Percentiles rank a stretch among this genome's conserved stretches.
Evolutionary conservation across 352 stramenopile species (phyloP).

Genomic region (Thalassiosira hispida): DNA sequence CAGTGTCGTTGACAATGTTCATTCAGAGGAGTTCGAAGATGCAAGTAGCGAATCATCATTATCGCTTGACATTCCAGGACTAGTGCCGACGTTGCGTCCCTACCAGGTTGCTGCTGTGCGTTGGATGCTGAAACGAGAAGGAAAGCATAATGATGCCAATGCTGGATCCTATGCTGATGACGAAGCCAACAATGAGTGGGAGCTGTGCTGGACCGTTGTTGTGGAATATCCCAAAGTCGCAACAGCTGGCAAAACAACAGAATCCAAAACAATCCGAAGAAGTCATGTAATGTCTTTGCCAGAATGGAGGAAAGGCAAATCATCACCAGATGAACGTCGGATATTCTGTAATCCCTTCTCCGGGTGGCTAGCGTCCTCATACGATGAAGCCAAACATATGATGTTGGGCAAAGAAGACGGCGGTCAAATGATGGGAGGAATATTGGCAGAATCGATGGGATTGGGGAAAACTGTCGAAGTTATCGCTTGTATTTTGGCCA

Average conservation of each 20-base stretch:
- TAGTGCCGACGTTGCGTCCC: conserved; percentile 84
- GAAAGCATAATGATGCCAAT: background rate
- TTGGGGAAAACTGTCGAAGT: conserved; percentile 83
- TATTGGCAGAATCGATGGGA: conserved; percentile 93
- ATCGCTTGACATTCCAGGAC: conserved; percentile 44
- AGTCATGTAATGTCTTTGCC: conserved; percentile 23
- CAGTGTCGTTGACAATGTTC: conserved; percentile 47
- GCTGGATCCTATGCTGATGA: background rate
- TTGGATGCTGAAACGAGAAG: conserved; percentile 88
- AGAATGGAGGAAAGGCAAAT: conserved; percentile 38
- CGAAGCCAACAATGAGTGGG: conserved; percentile 53
- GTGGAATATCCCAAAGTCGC: background rate
- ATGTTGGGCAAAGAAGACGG: conserved; percentile 15
- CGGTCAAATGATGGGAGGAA: conserved; percentile 83
- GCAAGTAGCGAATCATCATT: background rate
- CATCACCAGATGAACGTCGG: conserved; percentile 18
- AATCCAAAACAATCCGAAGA: background rate
- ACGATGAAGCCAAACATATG: conserved; percentile 48
- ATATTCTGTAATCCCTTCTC: conserved; percentile 55
- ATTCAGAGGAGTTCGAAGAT: conserved; percentile 31
- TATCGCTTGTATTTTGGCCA: conserved; percentile 64
- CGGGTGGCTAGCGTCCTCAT: conserved; percentile 46
- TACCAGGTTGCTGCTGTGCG: conserved; percentile 89
- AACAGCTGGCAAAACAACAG: background rate
- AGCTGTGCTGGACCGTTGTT: conserved; percentile 57